Evolutionary conservation across 2,329 filamentous ascomycete genomes (phyloP), one percentile per base, ranked within the genome.

Genomic region (Rutstroemia sp.): DNA sequence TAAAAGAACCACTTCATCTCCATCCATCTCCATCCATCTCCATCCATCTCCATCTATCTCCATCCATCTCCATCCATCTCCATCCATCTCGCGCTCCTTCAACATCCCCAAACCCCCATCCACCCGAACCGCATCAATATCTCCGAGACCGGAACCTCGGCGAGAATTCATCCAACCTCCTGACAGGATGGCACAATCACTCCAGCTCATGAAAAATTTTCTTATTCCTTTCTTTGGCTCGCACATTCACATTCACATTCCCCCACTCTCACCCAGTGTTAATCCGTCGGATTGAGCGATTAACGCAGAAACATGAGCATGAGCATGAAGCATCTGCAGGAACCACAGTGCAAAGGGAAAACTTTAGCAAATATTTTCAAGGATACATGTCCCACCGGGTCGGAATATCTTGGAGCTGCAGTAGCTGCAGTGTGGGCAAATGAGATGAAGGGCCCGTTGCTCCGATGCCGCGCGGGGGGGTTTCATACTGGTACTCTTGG

Each of bases 341-440:
- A 54, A 54, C 42, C 10, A 34, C 9, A 23, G 12, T 34, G 30
- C 4, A 34, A 34, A 47, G 8, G 14, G 39, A 45, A 54, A 48
- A 8, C 39, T 38, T 55, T 55, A 55, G 23, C 53, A 51, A 55
- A 56, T 56, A 56, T 25, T 51, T 56, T 56, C 53, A 51, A 42
- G 47, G 53, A 39, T 56, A n/a, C 16, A 25, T 45, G 17, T 21
- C 25, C n/a, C 40, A 55, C 36, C 50, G 30, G 30, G 7, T 55
- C 52, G 52, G 46, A 36, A 44, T 17, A 55, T 51, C 5, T 51
- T 50, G 53, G 53, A 21, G 30, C 4, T 12, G 30, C 30, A 34
- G 30, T 10, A 21, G 30, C 4, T 12, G 30, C 30, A 34, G 30
- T 10, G 9, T 4, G 10, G 12, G 3, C 30, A 34, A 34, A 34